Percentiles rank a stretch among this genome's conserved stretches.
phyloP scores from a whole-genome alignment of 306 rosid genomes.

The Echinosophora koreensis region DNA sequence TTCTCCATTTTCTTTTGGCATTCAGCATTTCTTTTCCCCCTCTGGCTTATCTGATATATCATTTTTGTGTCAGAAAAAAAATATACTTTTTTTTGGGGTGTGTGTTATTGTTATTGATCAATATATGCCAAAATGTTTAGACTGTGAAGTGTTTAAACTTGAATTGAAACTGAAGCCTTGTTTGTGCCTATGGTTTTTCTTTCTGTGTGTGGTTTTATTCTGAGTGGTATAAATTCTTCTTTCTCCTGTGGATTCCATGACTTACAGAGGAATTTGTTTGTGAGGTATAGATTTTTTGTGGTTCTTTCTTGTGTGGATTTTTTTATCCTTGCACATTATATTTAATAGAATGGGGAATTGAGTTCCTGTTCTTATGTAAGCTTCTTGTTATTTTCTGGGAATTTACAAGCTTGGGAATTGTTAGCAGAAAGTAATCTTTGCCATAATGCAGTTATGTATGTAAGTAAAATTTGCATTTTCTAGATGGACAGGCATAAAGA shows the following conservation, averaged over 20 bases:
- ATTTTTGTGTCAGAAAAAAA: conserved; percentile 34
- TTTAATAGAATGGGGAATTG: conserved; percentile 21
- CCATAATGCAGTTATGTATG: conserved; percentile 16
- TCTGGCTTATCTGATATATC: conserved; percentile 16
- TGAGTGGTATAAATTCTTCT: conserved; percentile 1
- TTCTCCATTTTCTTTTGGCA: conserved; percentile 39
- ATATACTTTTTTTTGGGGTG: conserved; percentile 13
- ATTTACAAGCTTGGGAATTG: background rate
- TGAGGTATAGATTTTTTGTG: conserved; percentile 1
- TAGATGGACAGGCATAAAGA: conserved; percentile 19
- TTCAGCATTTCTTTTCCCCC: conserved; percentile 12
- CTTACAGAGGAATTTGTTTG: conserved; percentile 18
- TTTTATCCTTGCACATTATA: conserved; percentile 7
- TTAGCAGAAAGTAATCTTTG: conserved; percentile 19
- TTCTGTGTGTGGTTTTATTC: conserved; percentile 13
- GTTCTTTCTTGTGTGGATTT: conserved; percentile 20
- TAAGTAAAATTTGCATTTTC: conserved; percentile 24
- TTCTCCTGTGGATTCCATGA: conserved; percentile 25
- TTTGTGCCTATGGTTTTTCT: conserved; percentile 37
- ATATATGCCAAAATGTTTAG: conserved; percentile 20
- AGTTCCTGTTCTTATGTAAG: conserved; percentile 16
- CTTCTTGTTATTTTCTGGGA: conserved; percentile 30
- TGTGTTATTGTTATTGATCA: conserved; percentile 33
- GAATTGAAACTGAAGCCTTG: conserved; percentile 36
- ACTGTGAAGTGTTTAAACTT: conserved; percentile 12